Evolutionary conservation across 108 stramenopile genomes (phyloP), one percentile per base, ranked within the genome.

Genomic region (Cyclotella sp.): DNA sequence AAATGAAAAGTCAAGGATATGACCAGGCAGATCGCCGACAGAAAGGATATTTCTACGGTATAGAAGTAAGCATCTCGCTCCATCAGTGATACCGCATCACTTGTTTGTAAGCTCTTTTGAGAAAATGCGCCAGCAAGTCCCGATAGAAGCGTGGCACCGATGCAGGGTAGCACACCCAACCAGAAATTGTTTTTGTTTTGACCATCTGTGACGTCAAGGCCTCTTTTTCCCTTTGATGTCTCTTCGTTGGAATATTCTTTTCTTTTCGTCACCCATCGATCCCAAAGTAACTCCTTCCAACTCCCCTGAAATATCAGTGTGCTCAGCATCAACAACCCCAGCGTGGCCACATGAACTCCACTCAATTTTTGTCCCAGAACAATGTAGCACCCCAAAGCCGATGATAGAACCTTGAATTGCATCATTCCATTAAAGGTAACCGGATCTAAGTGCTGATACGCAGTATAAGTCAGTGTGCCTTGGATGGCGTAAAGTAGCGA

Each of bases 351-450:
- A 76, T 97, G 97, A 16, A 86, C 24, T 4, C 22, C 41, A 28
- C 93, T 89, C 76, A 94, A 94, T 57, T 26, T 54, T 54, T 82
- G 71, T 34, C 91, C 90, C 86, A 96, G 78, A 22, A 97, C 67
- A 13, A 96, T 39, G 68, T 79, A 97, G 60, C 96, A 95, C 61
- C 91, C 95, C 6, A 97, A 69, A 55, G 97, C 97, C 27, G 97
- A 94, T 28, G 83, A 80, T 19, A 97, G 47, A n/a, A 93, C 94
- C 85, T 97, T 97, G 13, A 94, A 93, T 72, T 97, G 97, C 30
- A 87, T 95, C 64, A 97, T 83, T 12, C 90, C 92, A 76, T 96
- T 96, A 79, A 89, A 97, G 4, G 91, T 90, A 0, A 97, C 85
- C 3, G 93, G 58, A 76, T 92, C 91, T 12, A 97, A 71, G 73